These are phyloP conservation scores for Kwoniella sp. DNA, from an alignment of 768 basidiomycete genomes.

Conservation along the genomic window DNA sequence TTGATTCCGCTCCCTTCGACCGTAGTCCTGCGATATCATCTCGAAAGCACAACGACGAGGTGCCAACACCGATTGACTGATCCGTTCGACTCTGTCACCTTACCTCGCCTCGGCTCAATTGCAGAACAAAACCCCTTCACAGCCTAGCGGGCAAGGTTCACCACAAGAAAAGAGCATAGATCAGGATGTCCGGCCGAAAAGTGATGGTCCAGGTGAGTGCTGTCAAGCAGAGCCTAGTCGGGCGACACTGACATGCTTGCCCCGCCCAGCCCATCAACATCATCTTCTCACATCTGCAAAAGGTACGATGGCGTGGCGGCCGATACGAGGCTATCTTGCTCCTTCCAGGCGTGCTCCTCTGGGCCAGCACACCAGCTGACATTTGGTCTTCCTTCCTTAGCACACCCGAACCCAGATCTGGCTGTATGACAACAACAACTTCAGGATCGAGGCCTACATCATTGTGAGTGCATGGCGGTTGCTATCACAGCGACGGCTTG, in stretches of 20 bases:
- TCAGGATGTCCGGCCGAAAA: constrained; percentile 82
- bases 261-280: constrained; percentile 41
- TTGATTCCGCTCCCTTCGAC: not conserved
- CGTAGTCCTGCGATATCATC: too few species aligned
- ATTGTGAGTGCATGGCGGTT: constrained; percentile 61
- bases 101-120: not conserved
- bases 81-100: too few species aligned
- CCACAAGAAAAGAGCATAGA: not conserved
- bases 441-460: constrained; percentile 93
- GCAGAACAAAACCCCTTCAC: not conserved
- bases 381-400: constrained; percentile 52
- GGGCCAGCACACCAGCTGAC: not conserved
- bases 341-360: not conserved
- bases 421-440: constrained; percentile 94
- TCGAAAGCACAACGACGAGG: too few species aligned
- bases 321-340: not conserved
- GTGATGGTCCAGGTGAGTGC: constrained; percentile 98
- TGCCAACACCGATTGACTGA: too few species aligned
- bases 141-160: constrained; percentile 18
- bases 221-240: too few species aligned
- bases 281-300: constrained; percentile 37
- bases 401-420: constrained; percentile 82
- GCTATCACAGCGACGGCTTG: too few species aligned
- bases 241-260: too few species aligned
- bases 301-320: constrained; percentile 7